A percentile compares a stretch with the other conserved stretches of the same genome.
Evolutionary conservation across 2,329 filamentous ascomycete species (phyloP).

Genomic region (Fusarium sp.): DNA sequence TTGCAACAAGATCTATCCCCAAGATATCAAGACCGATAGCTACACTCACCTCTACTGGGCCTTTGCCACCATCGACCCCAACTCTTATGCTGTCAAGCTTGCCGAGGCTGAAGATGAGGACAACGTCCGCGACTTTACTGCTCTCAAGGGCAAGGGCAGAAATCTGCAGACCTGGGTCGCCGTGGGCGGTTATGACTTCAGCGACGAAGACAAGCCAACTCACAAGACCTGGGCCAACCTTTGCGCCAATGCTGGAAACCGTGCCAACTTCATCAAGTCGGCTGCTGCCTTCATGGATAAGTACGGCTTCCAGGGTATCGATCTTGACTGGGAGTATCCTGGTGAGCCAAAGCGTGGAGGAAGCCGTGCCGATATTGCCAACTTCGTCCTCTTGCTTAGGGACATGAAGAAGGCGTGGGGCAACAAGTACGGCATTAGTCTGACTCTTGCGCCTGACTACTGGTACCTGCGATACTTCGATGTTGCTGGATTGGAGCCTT

Average conservation of each 20-base stretch:
- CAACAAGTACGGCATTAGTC: constrained; percentile 53
- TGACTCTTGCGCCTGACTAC: constrained; percentile 49
- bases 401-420: constrained; percentile 48
- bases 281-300: constrained; percentile 33
- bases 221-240: constrained; percentile 47
- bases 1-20: constrained; percentile 43
- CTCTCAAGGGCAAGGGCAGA: constrained; percentile 36
- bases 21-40: constrained; percentile 34
- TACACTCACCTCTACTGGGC: constrained; percentile 48
- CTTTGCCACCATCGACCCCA: constrained; percentile 50
- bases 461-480: constrained; percentile 55
- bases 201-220: constrained; percentile 45
- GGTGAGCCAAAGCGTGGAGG: constrained; percentile 51
- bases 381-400: constrained; percentile 50
- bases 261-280: constrained; percentile 53
- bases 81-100: constrained; percentile 41
- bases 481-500: constrained; percentile 49
- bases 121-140: constrained; percentile 18
- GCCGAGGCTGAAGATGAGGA: constrained; percentile 1
- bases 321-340: constrained; percentile 62
- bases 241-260: constrained; percentile 29
- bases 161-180: constrained; percentile 52
- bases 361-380: constrained; percentile 48
- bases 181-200: constrained; percentile 57
- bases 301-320: constrained; percentile 50